Evolutionary conservation across 75 land plant species (phyloP).

Genomic region (Selaginella moellendorffii): DNA sequence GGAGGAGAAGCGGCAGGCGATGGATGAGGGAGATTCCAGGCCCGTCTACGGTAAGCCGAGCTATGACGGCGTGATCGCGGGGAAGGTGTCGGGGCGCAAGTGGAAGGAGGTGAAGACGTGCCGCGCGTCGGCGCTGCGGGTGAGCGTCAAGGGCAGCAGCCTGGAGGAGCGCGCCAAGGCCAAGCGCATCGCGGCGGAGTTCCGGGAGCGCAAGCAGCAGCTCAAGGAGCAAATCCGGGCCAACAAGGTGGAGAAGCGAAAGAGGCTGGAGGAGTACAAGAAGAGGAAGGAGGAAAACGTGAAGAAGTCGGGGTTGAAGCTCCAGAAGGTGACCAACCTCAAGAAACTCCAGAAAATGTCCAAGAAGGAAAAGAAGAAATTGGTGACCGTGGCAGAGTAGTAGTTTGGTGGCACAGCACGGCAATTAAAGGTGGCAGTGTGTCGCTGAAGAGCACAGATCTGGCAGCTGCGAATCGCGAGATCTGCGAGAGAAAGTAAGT

Average conservation of each 20-base stretch:
- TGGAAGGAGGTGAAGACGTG: conserved; percentile 56
- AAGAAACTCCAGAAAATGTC: conserved; percentile 74
- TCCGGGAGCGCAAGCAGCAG: conserved; percentile 53
- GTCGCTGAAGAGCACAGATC: no score
- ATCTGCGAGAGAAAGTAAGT: no score
- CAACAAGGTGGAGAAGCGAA: conserved; percentile 77
- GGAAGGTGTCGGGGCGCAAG: conserved; percentile 63
- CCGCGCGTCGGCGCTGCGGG: conserved; percentile 41
- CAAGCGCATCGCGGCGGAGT: conserved; percentile 66
- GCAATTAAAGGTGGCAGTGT: no score
- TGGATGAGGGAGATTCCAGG: conserved; percentile 30
- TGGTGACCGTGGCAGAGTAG: no score
- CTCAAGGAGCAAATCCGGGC: conserved; percentile 74
- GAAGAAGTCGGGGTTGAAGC: conserved; percentile 41
- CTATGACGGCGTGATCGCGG: conserved; percentile 75
- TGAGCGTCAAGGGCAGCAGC: conserved; percentile 26
- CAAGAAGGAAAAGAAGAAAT: no score
- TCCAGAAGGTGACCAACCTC: conserved; percentile 73
- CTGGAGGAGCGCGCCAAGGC: conserved; percentile 43
- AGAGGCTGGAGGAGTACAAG: conserved; percentile 56
- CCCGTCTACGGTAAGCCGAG: conserved; percentile 59
- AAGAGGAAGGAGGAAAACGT: conserved; percentile 80
- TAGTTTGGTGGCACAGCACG: no score
- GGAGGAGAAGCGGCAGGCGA: conserved; percentile 39
- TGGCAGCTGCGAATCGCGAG: no score